Conservation (phyloP, 495 filamentous ascomycete species). For the Daldinia decipiens region DNA sequence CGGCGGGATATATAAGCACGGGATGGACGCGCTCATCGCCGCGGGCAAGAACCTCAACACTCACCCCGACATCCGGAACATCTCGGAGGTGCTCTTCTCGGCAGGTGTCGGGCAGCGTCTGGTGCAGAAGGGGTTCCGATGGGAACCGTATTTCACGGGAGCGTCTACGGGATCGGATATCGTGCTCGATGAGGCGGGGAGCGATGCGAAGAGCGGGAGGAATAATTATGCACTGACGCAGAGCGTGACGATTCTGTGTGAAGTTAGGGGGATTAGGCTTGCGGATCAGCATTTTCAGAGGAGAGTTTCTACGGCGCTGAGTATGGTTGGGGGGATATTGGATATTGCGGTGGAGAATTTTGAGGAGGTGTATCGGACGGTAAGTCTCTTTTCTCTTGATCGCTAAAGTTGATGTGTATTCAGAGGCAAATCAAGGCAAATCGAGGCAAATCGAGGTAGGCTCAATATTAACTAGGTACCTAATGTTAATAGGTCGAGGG, state of each 20-base stretch:
- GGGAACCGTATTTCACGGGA: slow-evolving; percentile 51
- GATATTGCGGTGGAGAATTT: slow-evolving; percentile 46
- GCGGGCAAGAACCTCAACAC: slow-evolving; percentile 52
- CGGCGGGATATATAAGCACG: slow-evolving; percentile 44
- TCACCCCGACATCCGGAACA: slow-evolving; percentile 46
- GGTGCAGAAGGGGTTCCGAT: slow-evolving; percentile 40
- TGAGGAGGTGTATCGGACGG: slow-evolving; percentile 44
- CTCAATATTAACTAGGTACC: background rate
- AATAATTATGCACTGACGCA: slow-evolving; percentile 49
- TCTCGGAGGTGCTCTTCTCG: slow-evolving; percentile 49
- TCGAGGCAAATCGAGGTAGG: background rate
- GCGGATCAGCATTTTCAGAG: slow-evolving; percentile 50
- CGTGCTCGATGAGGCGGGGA: slow-evolving; percentile 47
- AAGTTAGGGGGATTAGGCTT: slow-evolving; percentile 48
- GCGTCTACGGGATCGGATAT: slow-evolving; percentile 16
- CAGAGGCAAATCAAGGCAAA: background rate
- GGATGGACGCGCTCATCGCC: slow-evolving; percentile 49
- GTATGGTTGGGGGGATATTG: slow-evolving; percentile 46
- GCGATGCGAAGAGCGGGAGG: slow-evolving; percentile 47
- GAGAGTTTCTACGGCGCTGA: slow-evolving; percentile 46
- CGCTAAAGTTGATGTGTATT: background rate
- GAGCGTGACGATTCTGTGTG: slow-evolving; percentile 46
- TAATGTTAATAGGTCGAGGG: slow-evolving; percentile 36
- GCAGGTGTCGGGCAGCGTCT: slow-evolving; percentile 37
- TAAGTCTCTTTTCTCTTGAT: slow-evolving; percentile 7